phyloP scores from a whole-genome alignment of 352 stramenopile genomes.

The Phytophthora pini region DNA sequence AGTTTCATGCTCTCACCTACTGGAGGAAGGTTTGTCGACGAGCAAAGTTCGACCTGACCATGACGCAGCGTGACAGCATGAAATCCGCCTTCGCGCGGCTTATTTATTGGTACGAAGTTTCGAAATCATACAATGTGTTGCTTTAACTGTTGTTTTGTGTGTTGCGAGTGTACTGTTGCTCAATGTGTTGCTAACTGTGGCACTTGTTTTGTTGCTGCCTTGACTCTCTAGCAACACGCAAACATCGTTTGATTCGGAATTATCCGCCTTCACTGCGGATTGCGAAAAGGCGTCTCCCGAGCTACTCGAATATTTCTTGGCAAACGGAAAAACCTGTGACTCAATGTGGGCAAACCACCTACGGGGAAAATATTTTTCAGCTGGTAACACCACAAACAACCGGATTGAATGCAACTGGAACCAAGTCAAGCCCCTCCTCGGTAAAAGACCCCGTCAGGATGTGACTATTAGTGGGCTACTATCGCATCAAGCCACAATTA shows the following conservation, averaged over 20 bases:
- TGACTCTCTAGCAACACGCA: not conserved
- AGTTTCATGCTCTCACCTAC: conserved; percentile 16
- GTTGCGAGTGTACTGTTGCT: conserved; percentile 3
- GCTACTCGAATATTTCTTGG: conserved; percentile 11
- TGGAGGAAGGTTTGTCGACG: conserved; percentile 8
- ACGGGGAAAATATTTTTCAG: conserved; percentile 13
- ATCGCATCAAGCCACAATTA: conserved; percentile 14
- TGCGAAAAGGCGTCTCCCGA: conserved; percentile 3
- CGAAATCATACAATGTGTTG: not conserved
- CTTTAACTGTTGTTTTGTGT: not conserved
- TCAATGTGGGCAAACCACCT: conserved; percentile 20
- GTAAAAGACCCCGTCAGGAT: conserved; percentile 9
- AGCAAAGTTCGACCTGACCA: conserved; percentile 13
- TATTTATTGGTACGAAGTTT: conserved; percentile 4
- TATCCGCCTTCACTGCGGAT: not conserved
- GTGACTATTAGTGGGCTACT: conserved; percentile 16
- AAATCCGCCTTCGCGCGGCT: conserved; percentile 5
- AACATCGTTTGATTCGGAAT: not conserved
- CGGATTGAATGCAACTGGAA: conserved; percentile 32
- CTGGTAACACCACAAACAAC: conserved; percentile 32
- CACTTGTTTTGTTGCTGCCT: not conserved
- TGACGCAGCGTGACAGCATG: conserved; percentile 14
- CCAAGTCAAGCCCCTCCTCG: conserved; percentile 25
- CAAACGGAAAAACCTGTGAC: conserved; percentile 19
- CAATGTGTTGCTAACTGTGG: conserved; percentile 1